Evolutionary conservation across 257 asterid species (phyloP), one percentile per base, ranked within the genome.

Genomic region (Prunella vulgaris): DNA sequence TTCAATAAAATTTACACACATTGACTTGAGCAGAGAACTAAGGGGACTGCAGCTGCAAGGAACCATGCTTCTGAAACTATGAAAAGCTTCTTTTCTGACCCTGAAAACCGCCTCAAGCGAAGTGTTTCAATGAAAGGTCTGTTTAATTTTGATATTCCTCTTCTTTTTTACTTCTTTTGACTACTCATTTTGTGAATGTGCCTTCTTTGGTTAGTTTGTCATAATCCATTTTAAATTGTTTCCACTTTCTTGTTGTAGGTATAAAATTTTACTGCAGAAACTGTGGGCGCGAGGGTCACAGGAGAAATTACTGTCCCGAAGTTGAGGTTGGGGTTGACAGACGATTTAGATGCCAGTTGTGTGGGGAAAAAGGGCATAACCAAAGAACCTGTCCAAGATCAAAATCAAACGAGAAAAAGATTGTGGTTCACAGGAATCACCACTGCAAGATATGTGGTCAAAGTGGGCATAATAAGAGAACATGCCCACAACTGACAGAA

Each of bases 361-460:
- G 97, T 75, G 95, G 99, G 21, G 84, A 79, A 71, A 89, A 82
- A 70, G 97, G 97, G 72, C 97, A 94, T 79, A 94, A 94, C 79
- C 81, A 86, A 76, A 85, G 96, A 81, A 91, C 96, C 27, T 94
- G 97, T 75, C 81, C 75, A 35, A 86, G 73, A 75, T 74, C 79
- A 52, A 89, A 82, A 77, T 25, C 81, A 28, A 70, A 63, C 6
- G 80, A 70, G 28, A 75, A 70, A 10, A 74, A 64, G 53, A 64
- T 17, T 44, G 62, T n/a, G 5, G 73, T 71, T 33, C 80, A 38
- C 10, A 82, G 82, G 74, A 66, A 79, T 73, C 93, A 76, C 69
- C 82, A 35, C 48, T 93, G 97, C 86, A 82, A 73, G 68, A 64
- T 69, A 65, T 93, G 97, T 66, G 92, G 90, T 17, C 80, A 80